A percentile compares a stretch with the other conserved stretches of the same genome.
Conservation (phyloP, 2,329 filamentous ascomycete genomes). For the Aspergillus thermomutatus region DNA sequence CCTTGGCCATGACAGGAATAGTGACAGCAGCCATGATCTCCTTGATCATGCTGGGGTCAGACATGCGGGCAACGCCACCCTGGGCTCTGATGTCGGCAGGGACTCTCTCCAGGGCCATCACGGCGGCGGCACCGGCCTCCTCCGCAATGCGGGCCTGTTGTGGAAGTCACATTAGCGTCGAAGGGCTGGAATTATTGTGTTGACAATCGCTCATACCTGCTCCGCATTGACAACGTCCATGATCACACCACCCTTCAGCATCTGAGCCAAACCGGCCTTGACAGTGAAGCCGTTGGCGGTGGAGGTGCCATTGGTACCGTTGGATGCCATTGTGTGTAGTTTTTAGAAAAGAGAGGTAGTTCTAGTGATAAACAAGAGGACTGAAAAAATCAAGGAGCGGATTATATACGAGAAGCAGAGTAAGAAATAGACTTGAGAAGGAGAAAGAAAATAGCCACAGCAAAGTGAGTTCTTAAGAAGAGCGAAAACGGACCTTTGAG, state of each 20-base stretch:
- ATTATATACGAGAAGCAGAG: neutral
- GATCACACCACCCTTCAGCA: conserved; percentile 98
- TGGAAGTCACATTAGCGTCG: neutral
- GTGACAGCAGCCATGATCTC: conserved; percentile 93
- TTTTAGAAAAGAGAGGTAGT: neutral
- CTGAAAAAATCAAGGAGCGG: conserved; percentile 1
- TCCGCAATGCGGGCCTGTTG: conserved; percentile 86
- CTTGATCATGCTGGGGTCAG: conserved; percentile 88
- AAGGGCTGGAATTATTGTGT: neutral
- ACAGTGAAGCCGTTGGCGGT: conserved; percentile 68
- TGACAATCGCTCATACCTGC: conserved; percentile 52
- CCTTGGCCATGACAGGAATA: conserved; percentile 99
- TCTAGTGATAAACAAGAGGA: neutral
- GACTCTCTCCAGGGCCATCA: conserved; percentile 98
- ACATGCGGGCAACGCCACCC: conserved; percentile 96
- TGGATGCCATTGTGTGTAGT: conserved; percentile 33
- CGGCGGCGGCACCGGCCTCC: conserved; percentile 89
- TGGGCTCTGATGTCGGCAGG: conserved; percentile 91
- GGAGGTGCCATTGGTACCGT: conserved; percentile 27
- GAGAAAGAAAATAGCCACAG: neutral
- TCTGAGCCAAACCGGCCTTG: conserved; percentile 93
- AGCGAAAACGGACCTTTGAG: neutral
- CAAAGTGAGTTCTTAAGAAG: neutral
- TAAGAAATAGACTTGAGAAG: neutral
- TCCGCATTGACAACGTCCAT: conserved; percentile 97